These are phyloP conservation scores for Scedosporium minutisporum DNA, from an alignment of 2,329 filamentous ascomycete species.

Conservation along the genomic window DNA sequence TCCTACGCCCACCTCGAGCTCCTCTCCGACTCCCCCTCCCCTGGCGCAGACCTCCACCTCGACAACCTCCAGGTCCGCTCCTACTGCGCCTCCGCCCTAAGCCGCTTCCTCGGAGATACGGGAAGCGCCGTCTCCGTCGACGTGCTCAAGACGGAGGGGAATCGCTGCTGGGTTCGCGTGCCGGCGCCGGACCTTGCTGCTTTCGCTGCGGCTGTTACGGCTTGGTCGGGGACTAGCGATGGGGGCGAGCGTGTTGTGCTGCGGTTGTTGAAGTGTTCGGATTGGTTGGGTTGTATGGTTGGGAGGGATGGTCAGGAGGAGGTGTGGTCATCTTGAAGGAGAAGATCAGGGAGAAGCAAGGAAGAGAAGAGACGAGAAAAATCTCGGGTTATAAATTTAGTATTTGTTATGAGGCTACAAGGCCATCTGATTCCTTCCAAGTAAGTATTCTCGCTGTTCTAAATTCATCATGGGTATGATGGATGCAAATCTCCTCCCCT, in stretches of 20 bases:
- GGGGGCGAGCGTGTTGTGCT: conserved; percentile 39
- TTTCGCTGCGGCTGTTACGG: conserved; percentile 55
- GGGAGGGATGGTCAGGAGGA: conserved; percentile 33
- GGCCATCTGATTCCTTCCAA: neutral
- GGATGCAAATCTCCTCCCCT: neutral
- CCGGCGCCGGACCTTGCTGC: conserved; percentile 49
- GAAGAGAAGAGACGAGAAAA: neutral
- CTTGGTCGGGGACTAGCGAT: conserved; percentile 45
- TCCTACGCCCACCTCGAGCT: conserved; percentile 49
- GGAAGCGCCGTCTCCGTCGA: conserved; percentile 61
- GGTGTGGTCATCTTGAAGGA: conserved; percentile 33
- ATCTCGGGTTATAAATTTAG: neutral
- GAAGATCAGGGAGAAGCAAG: neutral
- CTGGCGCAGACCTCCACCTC: conserved; percentile 21
- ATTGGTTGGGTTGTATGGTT: conserved; percentile 54
- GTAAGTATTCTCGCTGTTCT: neutral
- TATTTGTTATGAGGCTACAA: no score
- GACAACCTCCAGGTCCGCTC: conserved; percentile 54
- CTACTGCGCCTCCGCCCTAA: conserved; percentile 54
- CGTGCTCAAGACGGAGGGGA: conserved; percentile 50
- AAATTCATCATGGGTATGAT: conserved; percentile 3
- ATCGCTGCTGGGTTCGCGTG: conserved; percentile 54
- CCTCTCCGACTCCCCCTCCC: conserved; percentile 18
- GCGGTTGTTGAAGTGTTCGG: conserved; percentile 46
- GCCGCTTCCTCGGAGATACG: conserved; percentile 59